Conservation (phyloP, 83 land plant species). For the Picea engelmannii region DNA sequence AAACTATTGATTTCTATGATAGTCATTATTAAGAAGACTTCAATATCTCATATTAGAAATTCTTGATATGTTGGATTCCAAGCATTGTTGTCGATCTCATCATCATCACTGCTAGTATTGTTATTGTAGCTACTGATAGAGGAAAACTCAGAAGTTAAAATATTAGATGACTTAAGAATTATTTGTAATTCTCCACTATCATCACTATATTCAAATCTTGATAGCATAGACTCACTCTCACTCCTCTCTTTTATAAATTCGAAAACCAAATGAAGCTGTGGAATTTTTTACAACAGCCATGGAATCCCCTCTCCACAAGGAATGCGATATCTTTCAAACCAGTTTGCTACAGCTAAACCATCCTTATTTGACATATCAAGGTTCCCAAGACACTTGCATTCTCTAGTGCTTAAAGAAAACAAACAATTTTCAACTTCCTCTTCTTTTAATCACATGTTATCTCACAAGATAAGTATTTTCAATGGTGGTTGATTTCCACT, state of each 20-base stretch:
- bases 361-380: slow-evolving; percentile 81
- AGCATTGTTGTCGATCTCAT: slow-evolving; percentile 37
- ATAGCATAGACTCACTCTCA: slow-evolving; percentile 39
- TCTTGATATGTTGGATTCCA: slow-evolving; percentile 26
- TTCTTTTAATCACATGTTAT: slow-evolving; percentile 77
- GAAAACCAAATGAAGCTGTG: slow-evolving; percentile 51
- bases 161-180: slow-evolving; percentile 22
- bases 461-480: slow-evolving; percentile 59
- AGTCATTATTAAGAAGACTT: background rate
- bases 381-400: slow-evolving; percentile 57
- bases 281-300: slow-evolving; percentile 44
- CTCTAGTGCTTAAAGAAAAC: slow-evolving; percentile 52
- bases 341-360: slow-evolving; percentile 65
- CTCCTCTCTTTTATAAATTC: slow-evolving; percentile 60
- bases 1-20: background rate
- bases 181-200: slow-evolving; percentile 20
- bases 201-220: slow-evolving; percentile 28
- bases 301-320: slow-evolving; percentile 46
- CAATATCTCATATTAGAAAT: background rate
- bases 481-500: slow-evolving; percentile 30
- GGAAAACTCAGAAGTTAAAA: slow-evolving; percentile 23
- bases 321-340: slow-evolving; percentile 56
- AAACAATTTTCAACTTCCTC: slow-evolving; percentile 21
- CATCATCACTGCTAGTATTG: slow-evolving; percentile 47
- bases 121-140: slow-evolving; percentile 46